These are phyloP conservation scores for Cucumis cinereus DNA, from an alignment of 306 rosid genomes.

Conservation along the genomic window DNA sequence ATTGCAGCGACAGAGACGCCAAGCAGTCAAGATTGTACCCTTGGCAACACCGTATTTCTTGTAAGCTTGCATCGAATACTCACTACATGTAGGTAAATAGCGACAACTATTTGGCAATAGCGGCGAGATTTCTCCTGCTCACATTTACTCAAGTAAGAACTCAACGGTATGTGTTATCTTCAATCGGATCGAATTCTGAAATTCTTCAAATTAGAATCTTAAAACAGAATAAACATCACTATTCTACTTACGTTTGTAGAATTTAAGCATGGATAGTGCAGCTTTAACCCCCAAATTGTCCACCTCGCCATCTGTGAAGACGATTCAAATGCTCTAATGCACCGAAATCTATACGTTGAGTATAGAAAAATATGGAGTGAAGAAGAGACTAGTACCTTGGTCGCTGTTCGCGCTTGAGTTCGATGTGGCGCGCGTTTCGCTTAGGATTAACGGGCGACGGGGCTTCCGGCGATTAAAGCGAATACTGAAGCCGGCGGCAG, in stretches of 20 bases:
- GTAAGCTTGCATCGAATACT: conserved; percentile 94
- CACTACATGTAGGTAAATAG: conserved; percentile 75
- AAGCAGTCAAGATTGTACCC: conserved; percentile 66
- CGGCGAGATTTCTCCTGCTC: conserved; percentile 85
- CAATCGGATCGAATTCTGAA: neutral
- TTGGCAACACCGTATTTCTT: conserved; percentile 65
- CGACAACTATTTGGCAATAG: conserved; percentile 73
- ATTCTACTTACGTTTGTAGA: conserved; percentile 53
- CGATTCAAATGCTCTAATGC: neutral
- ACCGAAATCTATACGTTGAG: neutral
- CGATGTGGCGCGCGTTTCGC: conserved; percentile 15
- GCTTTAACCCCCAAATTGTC: conserved; percentile 48
- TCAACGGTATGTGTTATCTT: neutral
- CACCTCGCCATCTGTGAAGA: conserved; percentile 28
- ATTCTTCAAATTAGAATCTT: neutral
- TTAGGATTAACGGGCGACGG: conserved; percentile 4
- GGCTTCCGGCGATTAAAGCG: conserved; percentile 9
- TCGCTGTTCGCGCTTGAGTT: conserved; percentile 24
- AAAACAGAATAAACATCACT: neutral
- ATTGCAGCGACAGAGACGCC: conserved; percentile 89
- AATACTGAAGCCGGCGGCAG: neutral
- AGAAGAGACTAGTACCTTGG: conserved; percentile 26
- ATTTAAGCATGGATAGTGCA: conserved; percentile 50
- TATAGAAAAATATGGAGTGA: neutral
- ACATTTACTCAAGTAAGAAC: neutral